phyloP scores from a whole-genome alignment of 2,329 filamentous ascomycete genomes.

The Claviceps sp. region DNA sequence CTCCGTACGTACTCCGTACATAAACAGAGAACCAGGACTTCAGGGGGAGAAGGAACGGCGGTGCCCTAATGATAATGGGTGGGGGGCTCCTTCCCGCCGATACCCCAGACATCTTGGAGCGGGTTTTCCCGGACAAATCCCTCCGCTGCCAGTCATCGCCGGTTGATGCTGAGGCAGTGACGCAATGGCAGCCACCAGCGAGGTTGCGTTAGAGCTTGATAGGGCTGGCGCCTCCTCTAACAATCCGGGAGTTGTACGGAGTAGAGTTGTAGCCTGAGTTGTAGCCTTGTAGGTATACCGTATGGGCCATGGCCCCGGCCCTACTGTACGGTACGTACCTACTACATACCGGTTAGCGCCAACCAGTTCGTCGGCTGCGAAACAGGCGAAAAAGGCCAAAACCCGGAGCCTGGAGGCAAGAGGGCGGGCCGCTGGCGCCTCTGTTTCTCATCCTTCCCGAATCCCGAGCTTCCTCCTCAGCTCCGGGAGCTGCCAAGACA shows the following conservation, averaged over 20 bases:
- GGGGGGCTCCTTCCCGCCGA: neutral
- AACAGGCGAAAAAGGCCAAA: too few relatives aligned
- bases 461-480: constrained; percentile 8
- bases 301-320: too few relatives aligned
- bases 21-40: too few relatives aligned
- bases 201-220: neutral
- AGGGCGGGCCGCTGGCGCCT: neutral
- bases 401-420: too few relatives aligned
- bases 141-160: neutral
- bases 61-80: neutral
- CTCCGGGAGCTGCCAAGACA: neutral
- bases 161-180: neutral
- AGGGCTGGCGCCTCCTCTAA: too few relatives aligned
- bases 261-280: too few relatives aligned
- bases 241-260: too few relatives aligned
- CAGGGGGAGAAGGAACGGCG: too few relatives aligned
- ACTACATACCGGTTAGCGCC: too few relatives aligned
- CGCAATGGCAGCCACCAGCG: neutral
- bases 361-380: neutral
- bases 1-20: too few relatives aligned
- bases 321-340: too few relatives aligned
- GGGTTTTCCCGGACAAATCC: neutral
- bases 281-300: too few relatives aligned
- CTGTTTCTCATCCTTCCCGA: constrained; percentile 5
- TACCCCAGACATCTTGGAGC: neutral